These are phyloP conservation scores for Noccaea caerulescens DNA, from an alignment of 345 rosid genomes.

Conservation along the genomic window DNA sequence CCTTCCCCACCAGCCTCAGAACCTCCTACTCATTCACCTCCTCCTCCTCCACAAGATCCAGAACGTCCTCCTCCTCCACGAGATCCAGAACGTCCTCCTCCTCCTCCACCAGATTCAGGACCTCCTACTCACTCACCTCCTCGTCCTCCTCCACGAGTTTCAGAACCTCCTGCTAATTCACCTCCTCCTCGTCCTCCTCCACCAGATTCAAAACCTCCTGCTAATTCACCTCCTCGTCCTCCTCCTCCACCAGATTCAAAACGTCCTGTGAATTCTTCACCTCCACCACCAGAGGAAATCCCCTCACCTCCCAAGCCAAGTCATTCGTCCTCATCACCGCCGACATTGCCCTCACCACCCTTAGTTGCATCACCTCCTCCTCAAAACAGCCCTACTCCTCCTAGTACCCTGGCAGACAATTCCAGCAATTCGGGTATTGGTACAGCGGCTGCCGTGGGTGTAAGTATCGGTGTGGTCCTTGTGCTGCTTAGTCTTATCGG, in stretches of 20 bases:
- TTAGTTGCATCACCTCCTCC: conserved; percentile 47
- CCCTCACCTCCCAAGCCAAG: conserved; percentile 48
- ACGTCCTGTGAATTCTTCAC: conserved; percentile 46
- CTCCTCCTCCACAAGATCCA: conserved; percentile 34
- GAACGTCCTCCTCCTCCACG: conserved; percentile 38
- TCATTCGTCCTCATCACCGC: conserved; percentile 43
- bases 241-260: conserved; percentile 46
- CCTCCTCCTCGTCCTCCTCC: conserved; percentile 46
- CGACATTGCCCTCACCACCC: conserved; percentile 49
- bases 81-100: background rate
- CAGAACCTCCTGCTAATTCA: background rate
- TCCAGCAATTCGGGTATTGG: conserved; percentile 45
- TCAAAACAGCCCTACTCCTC: conserved; percentile 42
- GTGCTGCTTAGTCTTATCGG: conserved; percentile 64
- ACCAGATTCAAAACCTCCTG: conserved; percentile 35
- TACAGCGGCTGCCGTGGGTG: conserved; percentile 55
- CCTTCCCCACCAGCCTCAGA: conserved; percentile 43
- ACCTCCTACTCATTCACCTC: conserved; percentile 16
- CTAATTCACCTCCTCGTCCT: conserved; percentile 21
- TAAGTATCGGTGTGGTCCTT: conserved; percentile 56
- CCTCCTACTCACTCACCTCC: conserved; percentile 38
- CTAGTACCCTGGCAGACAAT: conserved; percentile 31
- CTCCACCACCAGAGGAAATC: conserved; percentile 42
- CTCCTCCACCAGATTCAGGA: conserved; percentile 31
- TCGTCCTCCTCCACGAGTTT: background rate